Percentiles rank a stretch among this genome's conserved stretches.
Evolutionary conservation across 2,329 filamentous ascomycete genomes (phyloP).

Genomic region (Xylaria polymorpha): DNA sequence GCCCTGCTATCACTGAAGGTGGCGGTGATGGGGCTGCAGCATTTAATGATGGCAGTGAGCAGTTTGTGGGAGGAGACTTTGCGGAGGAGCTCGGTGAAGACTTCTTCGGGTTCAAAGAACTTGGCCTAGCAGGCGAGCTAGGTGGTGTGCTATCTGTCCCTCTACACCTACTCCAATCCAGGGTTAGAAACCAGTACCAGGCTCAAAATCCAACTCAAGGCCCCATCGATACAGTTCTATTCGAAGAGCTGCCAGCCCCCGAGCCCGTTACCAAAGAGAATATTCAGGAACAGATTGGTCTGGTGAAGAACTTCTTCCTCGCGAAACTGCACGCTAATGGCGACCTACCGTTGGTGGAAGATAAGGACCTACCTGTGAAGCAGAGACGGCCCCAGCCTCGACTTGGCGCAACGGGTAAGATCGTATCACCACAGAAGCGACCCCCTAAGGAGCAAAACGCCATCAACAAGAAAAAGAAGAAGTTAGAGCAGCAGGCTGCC

Average conservation of each 20-base stretch:
- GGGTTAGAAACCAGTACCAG: slow-evolving; percentile 87
- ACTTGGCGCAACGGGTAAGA: slow-evolving; percentile 81
- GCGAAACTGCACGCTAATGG: slow-evolving; percentile 86
- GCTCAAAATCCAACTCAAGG: slow-evolving; percentile 75
- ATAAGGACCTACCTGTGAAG: slow-evolving; percentile 93
- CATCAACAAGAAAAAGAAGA: slow-evolving; percentile 89
- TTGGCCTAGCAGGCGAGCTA: slow-evolving; percentile 92
- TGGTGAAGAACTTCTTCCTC: slow-evolving; percentile 92
- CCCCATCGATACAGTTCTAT: slow-evolving; percentile 68
- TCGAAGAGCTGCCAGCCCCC: slow-evolving; percentile 75
- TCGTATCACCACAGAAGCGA: slow-evolving; percentile 84
- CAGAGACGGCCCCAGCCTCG: slow-evolving; percentile 81
- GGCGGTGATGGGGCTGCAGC: slow-evolving; percentile 84
- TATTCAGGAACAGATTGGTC: slow-evolving; percentile 82
- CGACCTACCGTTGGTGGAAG: slow-evolving; percentile 86
- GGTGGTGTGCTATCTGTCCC: slow-evolving; percentile 91
- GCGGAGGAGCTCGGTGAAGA: slow-evolving; percentile 98
- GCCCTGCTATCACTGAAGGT: slow-evolving; percentile 84
- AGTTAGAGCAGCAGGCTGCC: slow-evolving; percentile 71
- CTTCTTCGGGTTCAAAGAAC: slow-evolving; percentile 97
- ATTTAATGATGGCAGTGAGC: slow-evolving; percentile 96
- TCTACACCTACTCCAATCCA: slow-evolving; percentile 90
- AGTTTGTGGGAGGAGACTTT: slow-evolving; percentile 96
- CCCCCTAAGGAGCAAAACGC: slow-evolving; percentile 85
- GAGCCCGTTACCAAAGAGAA: slow-evolving; percentile 84